Evolutionary conservation across 768 basidiomycete genomes (phyloP).

Genomic region (Boletellus ananas): DNA sequence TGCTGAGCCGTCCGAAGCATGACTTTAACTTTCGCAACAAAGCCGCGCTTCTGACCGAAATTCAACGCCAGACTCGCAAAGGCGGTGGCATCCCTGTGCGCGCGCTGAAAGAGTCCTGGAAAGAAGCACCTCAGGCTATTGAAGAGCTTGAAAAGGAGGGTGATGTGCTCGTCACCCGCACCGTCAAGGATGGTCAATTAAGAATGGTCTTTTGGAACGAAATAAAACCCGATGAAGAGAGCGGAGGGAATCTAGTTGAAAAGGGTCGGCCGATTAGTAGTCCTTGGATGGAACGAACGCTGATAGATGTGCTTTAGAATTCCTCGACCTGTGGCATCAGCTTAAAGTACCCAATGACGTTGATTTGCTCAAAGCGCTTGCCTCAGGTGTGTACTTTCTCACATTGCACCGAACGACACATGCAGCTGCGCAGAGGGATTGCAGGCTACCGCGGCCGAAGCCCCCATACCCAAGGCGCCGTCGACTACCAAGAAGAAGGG

Average conservation of each 20-base stretch:
- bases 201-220: slow-evolving; percentile 91
- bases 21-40: slow-evolving; percentile 86
- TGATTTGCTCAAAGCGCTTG: slow-evolving; percentile 73
- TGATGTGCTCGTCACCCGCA: slow-evolving; percentile 83
- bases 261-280: slow-evolving; percentile 52
- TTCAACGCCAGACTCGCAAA: slow-evolving; percentile 78
- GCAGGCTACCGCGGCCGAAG: slow-evolving; percentile 70
- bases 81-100: slow-evolving; percentile 85
- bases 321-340: slow-evolving; percentile 81
- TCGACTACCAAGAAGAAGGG: slow-evolving; percentile 74
- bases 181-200: slow-evolving; percentile 76
- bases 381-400: slow-evolving; percentile 49
- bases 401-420: not conserved
- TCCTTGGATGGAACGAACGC: not conserved
- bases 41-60: slow-evolving; percentile 76
- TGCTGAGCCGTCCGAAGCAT: slow-evolving; percentile 47
- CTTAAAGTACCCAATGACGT: slow-evolving; percentile 84
- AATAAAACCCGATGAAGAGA: slow-evolving; percentile 71
- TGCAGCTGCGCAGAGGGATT: slow-evolving; percentile 57
- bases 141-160: slow-evolving; percentile 90
- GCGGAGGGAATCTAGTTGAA: slow-evolving; percentile 69
- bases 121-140: slow-evolving; percentile 76
- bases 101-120: slow-evolving; percentile 87
- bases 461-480: slow-evolving; percentile 50
- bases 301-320: slow-evolving; percentile 50